Evolutionary conservation across 73 alveolate genomes (phyloP).

Genomic region (Tetrahymena malaccensis): DNA sequence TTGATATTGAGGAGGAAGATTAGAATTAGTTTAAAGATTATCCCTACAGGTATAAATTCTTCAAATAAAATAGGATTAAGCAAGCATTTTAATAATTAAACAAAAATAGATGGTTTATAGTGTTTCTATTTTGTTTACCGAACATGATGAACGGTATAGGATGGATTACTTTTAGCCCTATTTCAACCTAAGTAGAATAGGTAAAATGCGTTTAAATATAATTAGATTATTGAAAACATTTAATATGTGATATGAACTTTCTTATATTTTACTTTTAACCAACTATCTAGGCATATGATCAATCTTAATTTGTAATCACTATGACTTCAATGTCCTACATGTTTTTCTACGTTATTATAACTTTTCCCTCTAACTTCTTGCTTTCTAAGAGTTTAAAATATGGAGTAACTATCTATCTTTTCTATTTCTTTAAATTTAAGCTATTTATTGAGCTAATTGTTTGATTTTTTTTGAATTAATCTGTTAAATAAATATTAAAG

Average conservation of each 20-base stretch:
- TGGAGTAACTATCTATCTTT: not conserved
- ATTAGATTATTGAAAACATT: no score
- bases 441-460: not conserved
- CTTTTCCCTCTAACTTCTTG: conserved; percentile 41
- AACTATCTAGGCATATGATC: not conserved
- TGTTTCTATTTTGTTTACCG: conserved; percentile 49
- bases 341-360: conserved; percentile 46
- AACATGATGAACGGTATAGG: conserved; percentile 42
- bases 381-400: conserved; percentile 36
- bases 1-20: not conserved
- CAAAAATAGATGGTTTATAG: conserved; percentile 16
- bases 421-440: not conserved
- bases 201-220: not conserved
- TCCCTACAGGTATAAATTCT: not conserved
- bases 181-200: conserved; percentile 34
- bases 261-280: no score
- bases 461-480: not conserved
- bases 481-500: not conserved
- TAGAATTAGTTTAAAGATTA: not conserved
- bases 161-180: conserved; percentile 59
- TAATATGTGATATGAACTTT: not conserved
- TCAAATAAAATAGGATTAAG: not conserved
- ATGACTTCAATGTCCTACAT: conserved; percentile 11
- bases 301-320: not conserved
- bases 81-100: not conserved